Base-by-base conservation (phyloP, 768 basidiomycete genomes). In the Steccherinum ochraceum region DNA sequence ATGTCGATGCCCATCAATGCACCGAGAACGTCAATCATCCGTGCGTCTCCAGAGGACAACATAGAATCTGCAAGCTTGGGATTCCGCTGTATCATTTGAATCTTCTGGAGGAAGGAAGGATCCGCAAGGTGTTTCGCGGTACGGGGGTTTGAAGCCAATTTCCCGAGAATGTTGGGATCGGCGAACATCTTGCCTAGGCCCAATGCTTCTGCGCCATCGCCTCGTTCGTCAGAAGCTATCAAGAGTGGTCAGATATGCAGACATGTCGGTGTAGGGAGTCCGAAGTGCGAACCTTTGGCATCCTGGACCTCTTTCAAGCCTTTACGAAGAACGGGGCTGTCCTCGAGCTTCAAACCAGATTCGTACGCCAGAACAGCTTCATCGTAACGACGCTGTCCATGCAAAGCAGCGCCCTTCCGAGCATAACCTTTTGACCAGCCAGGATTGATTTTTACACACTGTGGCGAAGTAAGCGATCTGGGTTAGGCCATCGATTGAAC, bases 21-120 rank as follows among this genome's bases (percentile, higher is more conserved):
- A 53, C 94, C 94, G 41, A 97, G 74, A 13, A 93, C 93, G 62
- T 90, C 86, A 66, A 93, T 90, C 91, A 96, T 93, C 52, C 94
- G 81, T 27, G 94, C 83, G 68, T 97, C 94, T 54, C 80, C 71
- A 39, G 11, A 11, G 30, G 58, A 89, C 65, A 60, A 81, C 76
- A 42, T 78, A 54, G 63, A 67, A 49, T 81, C 73, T 19, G 83
- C 86, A 45, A 89, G 69, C 46, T 62, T 68, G 20, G 88, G 86
- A 58, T 89, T 83, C 62, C 76, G 70, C 64, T 89, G 88, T 54
- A 86, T 76, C 64, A 77, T 53, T 68, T 79, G 74, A 26, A 90
- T 68, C 84, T 89, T 86, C 59, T 84, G 80, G 23, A 90, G 74
- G 66, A 97, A 96, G 2, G 78, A 57, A 23, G 88, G 84, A 69